Evolutionary conservation across 2,329 filamentous ascomycete species (phyloP).

Genomic region (Alternaria sp.): DNA sequence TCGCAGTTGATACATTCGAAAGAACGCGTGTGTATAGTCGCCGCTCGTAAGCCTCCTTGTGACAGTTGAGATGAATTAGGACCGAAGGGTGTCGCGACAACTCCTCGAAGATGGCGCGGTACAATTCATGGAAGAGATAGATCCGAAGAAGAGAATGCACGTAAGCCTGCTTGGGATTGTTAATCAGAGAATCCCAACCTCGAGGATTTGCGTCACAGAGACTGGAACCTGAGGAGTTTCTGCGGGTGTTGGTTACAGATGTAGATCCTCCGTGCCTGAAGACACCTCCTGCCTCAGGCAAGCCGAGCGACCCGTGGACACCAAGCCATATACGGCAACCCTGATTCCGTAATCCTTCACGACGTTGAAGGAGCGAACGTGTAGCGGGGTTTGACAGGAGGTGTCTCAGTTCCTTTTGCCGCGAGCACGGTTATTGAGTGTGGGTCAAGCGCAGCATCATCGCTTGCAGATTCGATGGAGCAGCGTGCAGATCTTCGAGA

Average conservation of each 20-base stretch:
- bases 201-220: constrained; percentile 1
- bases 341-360: constrained; percentile 6
- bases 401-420: constrained; percentile 20
- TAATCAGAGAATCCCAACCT: constrained; percentile 2
- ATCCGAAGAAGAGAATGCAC: constrained; percentile 2
- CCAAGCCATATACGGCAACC: constrained; percentile 4
- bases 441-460: constrained; percentile 10
- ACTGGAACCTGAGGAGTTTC: constrained; percentile 10
- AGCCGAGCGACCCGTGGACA: not conserved
- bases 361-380: constrained; percentile 2
- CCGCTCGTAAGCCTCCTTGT: not conserved
- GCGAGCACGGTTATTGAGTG: constrained; percentile 4
- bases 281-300: constrained; percentile 17
- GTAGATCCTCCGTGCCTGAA: constrained; percentile 11
- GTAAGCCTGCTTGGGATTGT: not conserved
- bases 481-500: not conserved
- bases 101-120: not conserved
- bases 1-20: not conserved
- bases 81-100: not conserved
- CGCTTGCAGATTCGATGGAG: not conserved
- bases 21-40: not conserved
- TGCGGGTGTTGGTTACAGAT: constrained; percentile 10
- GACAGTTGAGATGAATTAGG: not conserved
- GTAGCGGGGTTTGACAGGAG: constrained; percentile 9
- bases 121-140: constrained; percentile 2